Conservation (phyloP, 1,284 basidiomycete species). For the Dichomitus squalens region DNA sequence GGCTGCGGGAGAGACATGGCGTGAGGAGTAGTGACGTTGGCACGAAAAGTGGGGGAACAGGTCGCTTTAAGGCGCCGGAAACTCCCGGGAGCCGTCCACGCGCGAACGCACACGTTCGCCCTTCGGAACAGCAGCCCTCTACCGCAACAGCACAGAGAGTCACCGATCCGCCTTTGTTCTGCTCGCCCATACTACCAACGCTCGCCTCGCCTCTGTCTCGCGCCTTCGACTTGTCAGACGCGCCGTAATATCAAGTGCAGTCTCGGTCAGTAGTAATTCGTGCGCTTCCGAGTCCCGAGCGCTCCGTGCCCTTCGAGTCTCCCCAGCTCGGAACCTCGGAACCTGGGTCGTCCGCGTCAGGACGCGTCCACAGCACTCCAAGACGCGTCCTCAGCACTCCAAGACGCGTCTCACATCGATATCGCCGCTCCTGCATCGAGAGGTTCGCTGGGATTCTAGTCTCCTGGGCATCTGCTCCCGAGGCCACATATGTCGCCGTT, state of each 20-base stretch:
- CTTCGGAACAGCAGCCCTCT: background rate
- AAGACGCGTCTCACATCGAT: no score
- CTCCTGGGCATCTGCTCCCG: background rate
- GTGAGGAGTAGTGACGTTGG: conserved; percentile 30
- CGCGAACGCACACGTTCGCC: conserved; percentile 27
- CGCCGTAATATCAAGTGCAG: background rate
- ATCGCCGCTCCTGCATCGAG: background rate
- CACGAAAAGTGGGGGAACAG: conserved; percentile 23
- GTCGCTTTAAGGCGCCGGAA: conserved; percentile 35
- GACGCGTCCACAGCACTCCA: no score
- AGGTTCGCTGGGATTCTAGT: background rate
- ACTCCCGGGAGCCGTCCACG: conserved; percentile 28
- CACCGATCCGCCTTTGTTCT: background rate
- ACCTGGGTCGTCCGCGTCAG: background rate
- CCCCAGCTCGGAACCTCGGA: background rate
- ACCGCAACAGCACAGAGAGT: background rate
- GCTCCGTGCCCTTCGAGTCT: background rate
- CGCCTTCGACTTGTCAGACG: background rate
- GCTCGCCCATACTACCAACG: conserved; percentile 4
- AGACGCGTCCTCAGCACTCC: background rate
- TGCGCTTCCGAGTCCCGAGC: conserved; percentile 6
- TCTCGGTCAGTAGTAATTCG: background rate
- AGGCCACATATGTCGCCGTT: conserved; percentile 5
- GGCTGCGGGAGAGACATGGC: conserved; percentile 84
- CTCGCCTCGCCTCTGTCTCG: background rate